Evolutionary conservation across 257 asterid species (phyloP), one percentile per base, ranked within the genome.

Genomic region (Plectranthus barbatus): DNA sequence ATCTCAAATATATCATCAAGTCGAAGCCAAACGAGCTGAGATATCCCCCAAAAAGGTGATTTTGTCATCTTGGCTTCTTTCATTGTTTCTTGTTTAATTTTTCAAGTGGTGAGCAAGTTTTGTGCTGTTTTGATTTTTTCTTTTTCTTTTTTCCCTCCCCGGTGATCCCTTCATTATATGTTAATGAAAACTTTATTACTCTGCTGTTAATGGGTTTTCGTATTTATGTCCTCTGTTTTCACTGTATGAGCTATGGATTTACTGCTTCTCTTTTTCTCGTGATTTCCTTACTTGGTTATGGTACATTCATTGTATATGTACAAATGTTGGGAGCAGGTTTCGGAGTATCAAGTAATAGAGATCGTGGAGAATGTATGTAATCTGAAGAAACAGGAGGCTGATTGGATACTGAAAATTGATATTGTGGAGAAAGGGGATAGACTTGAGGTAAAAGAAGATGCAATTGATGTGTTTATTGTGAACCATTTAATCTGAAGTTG

Each of bases 321-420:
- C 33, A 23, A 53, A 10, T 29, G 19, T 9, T 80, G 71, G 61
- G 55, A 50, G 61, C 84, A 93, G 96, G 58, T 93, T 60, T 82
- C 94, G 5, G 96, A 90, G 79, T 90, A 76, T 78, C 79, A 90
- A 74, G 87, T 90, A 11, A 93, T 93, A 36, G 97, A 93, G 70
- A 87, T 93, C 29, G 82, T 97, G 9, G 97, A 90, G 88, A 90
- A 93, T 80, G 82, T 87, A 7, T 93, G 99, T 75, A 90, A 93
- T 82, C 64, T 87, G 84, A 93, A 93, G 95, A 93, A 90, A 71
- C 72, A 69, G 37, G 99, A 93, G 80, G 96, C 97, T 74, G 99
- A 90, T 76, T 93, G 99, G 97, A 90, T 93, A 55, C 97, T 93
- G 49, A 93, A 90, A 76, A 85, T 90, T 72, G 99, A 90, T 68